Evolutionary conservation across 208 protist species (phyloP), one percentile per base, ranked within the genome.

Genomic region (Angomonas desouzai): DNA sequence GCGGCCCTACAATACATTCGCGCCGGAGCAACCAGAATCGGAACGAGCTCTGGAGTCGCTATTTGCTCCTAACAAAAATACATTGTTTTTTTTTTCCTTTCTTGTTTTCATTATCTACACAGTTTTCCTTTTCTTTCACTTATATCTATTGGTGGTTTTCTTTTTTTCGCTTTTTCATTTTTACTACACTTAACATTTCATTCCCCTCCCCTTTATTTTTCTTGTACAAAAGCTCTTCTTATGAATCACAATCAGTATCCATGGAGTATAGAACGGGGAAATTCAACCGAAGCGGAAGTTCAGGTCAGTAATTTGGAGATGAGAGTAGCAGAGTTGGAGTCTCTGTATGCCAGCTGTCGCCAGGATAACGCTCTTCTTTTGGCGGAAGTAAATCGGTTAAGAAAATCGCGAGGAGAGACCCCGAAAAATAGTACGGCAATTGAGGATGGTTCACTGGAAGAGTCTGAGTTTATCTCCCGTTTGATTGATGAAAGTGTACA

Each of bases 11-110:
- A 92, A 67, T 98, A 96, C 75, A 77, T 98, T 20, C 23, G 68
- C 6, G 77, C 68, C 2, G 95, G 94, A 22, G 92, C 95, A 22
- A 40, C 45, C 9, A 84, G 97, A 64, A 97, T 98, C 40, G 97
- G 97, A 51, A 97, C 97, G 29, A 94, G 85, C 62, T 84, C 71
- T 32, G 90, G 94, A 43, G 72, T 96, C 51, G 80, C 76, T 1
- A 96, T 98, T 43, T 57, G 51, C 28, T 3, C 11, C n/a, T 34
- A 51, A 23, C 9, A 51, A n/a, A n/a, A n/a, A n/a, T n/a, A n/a
- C n/a, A n/a, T n/a, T n/a, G n/a, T n/a, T n/a, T n/a, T n/a, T n/a
- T n/a, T n/a, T n/a, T n/a, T n/a, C n/a, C n/a, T n/a, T n/a, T n/a
- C n/a, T n/a, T n/a, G n/a, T n/a, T n/a, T n/a, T n/a, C n/a, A n/a